These are phyloP conservation scores for Botrytis fabae DNA, from an alignment of 2,329 filamentous ascomycete genomes.

Conservation along the genomic window DNA sequence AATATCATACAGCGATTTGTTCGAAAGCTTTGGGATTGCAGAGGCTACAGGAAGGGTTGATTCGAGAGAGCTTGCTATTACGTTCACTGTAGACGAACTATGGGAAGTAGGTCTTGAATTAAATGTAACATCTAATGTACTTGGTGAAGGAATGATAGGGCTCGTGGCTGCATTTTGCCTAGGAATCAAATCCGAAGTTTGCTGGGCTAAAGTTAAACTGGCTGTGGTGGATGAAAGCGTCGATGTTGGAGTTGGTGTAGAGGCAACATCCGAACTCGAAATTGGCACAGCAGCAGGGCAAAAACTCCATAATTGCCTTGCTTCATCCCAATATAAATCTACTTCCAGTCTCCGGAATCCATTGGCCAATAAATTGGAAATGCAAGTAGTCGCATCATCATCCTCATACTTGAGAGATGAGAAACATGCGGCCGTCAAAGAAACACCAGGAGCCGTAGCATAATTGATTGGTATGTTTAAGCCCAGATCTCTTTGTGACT, in stretches of 20 bases:
- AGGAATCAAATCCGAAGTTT: conserved; percentile 12
- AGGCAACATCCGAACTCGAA: background rate
- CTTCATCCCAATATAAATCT: conserved; percentile 64
- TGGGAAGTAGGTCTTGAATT: background rate
- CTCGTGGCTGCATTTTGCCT: background rate
- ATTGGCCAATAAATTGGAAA: conserved; percentile 62
- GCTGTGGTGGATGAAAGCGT: conserved; percentile 30
- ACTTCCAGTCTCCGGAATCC: conserved; percentile 59
- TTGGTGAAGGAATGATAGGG: background rate
- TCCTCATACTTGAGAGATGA: conserved; percentile 53
- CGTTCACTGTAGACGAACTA: background rate
- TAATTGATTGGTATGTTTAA: conserved; percentile 62
- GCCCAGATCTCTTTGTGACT: conserved; percentile 62
- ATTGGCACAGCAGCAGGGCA: conserved; percentile 52
- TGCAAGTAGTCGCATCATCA: conserved; percentile 52
- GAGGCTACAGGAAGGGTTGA: conserved; percentile 28
- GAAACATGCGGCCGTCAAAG: conserved; percentile 60
- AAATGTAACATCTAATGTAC: no score
- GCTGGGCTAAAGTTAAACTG: conserved; percentile 8
- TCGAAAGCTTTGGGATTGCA: conserved; percentile 25
- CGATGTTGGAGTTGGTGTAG: conserved; percentile 1
- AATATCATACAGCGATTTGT: conserved; percentile 45
- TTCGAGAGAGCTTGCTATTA: conserved; percentile 29
- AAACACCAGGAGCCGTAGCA: conserved; percentile 57
- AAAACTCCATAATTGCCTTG: conserved; percentile 55